phyloP scores from a whole-genome alignment of 768 basidiomycete species.

The Pisolithus tinctorius region DNA sequence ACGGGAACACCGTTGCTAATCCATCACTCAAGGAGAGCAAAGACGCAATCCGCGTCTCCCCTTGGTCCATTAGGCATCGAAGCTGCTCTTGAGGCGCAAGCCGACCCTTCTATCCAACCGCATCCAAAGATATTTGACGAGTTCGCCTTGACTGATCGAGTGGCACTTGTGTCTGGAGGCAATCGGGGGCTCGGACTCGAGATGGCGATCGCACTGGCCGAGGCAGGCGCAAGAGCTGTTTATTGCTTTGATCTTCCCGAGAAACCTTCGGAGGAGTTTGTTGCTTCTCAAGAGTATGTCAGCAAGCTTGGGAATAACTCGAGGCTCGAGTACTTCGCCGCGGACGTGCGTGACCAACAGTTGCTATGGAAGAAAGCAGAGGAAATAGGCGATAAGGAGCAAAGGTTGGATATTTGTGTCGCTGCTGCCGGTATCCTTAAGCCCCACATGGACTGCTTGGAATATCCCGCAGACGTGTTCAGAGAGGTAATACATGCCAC shows the following conservation, averaged over 20 bases:
- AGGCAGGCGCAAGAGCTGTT: constrained; percentile 63
- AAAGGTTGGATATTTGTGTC: constrained; percentile 67
- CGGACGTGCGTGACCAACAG: constrained; percentile 61
- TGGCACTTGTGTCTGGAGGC: constrained; percentile 57
- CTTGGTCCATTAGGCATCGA: constrained; percentile 58
- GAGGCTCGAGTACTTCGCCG: constrained; percentile 55
- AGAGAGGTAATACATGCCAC: constrained; percentile 38
- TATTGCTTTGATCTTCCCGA: constrained; percentile 64
- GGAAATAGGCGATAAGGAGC: constrained; percentile 59
- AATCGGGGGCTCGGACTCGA: constrained; percentile 76
- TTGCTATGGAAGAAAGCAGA: constrained; percentile 49
- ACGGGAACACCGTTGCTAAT: background rate
- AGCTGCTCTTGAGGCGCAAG: constrained; percentile 44
- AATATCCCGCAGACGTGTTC: constrained; percentile 61
- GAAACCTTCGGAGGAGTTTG: constrained; percentile 52
- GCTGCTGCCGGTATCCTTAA: constrained; percentile 74
- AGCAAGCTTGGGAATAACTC: constrained; percentile 34
- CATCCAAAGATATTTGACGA: constrained; percentile 52
- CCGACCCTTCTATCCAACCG: constrained; percentile 27
- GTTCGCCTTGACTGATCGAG: constrained; percentile 50
- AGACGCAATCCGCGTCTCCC: constrained; percentile 42
- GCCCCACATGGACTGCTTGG: constrained; percentile 52
- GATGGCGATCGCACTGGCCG: constrained; percentile 68
- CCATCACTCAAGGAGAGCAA: constrained; percentile 10
- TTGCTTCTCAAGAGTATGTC: constrained; percentile 46